These are phyloP conservation scores for Myriosclerotinia duriaeana DNA, from an alignment of 2,329 filamentous ascomycete species.

Conservation along the genomic window DNA sequence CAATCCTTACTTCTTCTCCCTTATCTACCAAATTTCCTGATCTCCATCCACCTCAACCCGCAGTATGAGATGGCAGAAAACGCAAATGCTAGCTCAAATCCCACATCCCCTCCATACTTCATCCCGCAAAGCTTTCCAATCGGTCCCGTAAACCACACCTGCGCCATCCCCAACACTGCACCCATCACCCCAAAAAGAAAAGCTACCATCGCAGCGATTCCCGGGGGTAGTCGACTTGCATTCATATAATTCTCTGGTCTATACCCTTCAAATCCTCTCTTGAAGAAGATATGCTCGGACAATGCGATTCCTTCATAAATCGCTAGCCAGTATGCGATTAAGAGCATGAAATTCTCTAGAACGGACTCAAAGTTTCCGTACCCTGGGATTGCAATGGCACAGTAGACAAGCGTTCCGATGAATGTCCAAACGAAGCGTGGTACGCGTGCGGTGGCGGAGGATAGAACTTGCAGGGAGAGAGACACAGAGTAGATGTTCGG, in stretches of 20 bases:
- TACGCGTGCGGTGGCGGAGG: conserved; percentile 56
- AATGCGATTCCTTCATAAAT: conserved; percentile 64
- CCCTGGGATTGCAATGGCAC: conserved; percentile 68
- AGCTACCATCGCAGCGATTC: conserved; percentile 61
- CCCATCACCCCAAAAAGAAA: conserved; percentile 65
- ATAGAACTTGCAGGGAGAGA: conserved; percentile 65
- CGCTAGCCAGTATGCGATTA: conserved; percentile 71
- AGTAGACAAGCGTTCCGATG: conserved; percentile 60
- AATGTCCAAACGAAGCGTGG: conserved; percentile 69
- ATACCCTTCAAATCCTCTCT: conserved; percentile 61
- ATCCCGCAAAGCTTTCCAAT: conserved; percentile 51
- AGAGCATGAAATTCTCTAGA: conserved; percentile 68
- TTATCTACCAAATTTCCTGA: conserved; percentile 44
- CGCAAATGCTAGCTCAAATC: conserved; percentile 65
- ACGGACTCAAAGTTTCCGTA: conserved; percentile 64
- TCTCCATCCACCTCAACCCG: conserved; percentile 46
- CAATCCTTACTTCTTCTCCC: neutral
- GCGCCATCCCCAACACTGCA: conserved; percentile 68
- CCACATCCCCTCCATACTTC: conserved; percentile 54
- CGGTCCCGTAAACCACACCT: conserved; percentile 67
- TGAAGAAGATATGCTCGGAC: conserved; percentile 55
- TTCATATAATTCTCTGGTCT: conserved; percentile 58
- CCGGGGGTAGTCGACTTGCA: conserved; percentile 57
- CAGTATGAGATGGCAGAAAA: conserved; percentile 57
- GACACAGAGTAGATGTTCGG: conserved; percentile 71